These are phyloP conservation scores for Verticillium albo-atrum DNA, from an alignment of 2,329 filamentous ascomycete species.

Conservation along the genomic window DNA sequence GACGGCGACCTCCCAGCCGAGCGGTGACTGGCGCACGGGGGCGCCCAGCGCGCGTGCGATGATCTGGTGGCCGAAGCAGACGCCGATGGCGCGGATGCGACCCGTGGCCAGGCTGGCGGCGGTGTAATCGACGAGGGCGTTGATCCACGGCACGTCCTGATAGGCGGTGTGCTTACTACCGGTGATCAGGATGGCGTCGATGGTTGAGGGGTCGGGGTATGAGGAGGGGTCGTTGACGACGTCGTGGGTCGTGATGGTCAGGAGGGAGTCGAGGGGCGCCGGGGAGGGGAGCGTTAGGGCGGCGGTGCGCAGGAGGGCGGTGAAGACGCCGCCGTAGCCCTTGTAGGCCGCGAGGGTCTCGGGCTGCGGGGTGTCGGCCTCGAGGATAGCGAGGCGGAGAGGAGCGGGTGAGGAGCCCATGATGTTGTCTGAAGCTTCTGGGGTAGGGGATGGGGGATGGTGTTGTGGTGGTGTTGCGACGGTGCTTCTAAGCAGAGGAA, in stretches of 20 bases:
- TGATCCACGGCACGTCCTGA: slow-evolving; percentile 71
- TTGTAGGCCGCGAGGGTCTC: slow-evolving; percentile 61
- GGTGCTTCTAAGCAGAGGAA: too few relatives aligned
- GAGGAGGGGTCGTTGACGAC: slow-evolving; percentile 59
- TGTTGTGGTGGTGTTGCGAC: too few relatives aligned
- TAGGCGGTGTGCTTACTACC: slow-evolving; percentile 73
- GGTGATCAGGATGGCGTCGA: slow-evolving; percentile 81
- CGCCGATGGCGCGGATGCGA: slow-evolving; percentile 67
- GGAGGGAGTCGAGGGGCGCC: slow-evolving; percentile 33
- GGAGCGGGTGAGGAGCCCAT: slow-evolving; percentile 28
- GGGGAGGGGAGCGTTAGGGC: slow-evolving; percentile 41
- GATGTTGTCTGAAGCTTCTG: neutral
- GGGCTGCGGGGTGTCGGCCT: slow-evolving; percentile 75
- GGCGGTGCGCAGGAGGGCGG: slow-evolving; percentile 50
- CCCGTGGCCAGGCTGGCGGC: slow-evolving; percentile 53
- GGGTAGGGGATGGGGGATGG: neutral
- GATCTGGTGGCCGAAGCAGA: slow-evolving; percentile 89
- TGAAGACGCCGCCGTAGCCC: slow-evolving; percentile 69
- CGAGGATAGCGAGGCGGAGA: slow-evolving; percentile 79
- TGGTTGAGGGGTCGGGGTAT: slow-evolving; percentile 68
- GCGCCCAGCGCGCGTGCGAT: slow-evolving; percentile 67
- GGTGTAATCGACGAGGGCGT: slow-evolving; percentile 66
- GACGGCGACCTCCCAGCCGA: slow-evolving; percentile 81
- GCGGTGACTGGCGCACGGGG: slow-evolving; percentile 60
- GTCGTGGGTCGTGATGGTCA: slow-evolving; percentile 64